These are phyloP conservation scores for Erysimum pusillum DNA, from an alignment of 441 rosid genomes.

Conservation along the genomic window DNA sequence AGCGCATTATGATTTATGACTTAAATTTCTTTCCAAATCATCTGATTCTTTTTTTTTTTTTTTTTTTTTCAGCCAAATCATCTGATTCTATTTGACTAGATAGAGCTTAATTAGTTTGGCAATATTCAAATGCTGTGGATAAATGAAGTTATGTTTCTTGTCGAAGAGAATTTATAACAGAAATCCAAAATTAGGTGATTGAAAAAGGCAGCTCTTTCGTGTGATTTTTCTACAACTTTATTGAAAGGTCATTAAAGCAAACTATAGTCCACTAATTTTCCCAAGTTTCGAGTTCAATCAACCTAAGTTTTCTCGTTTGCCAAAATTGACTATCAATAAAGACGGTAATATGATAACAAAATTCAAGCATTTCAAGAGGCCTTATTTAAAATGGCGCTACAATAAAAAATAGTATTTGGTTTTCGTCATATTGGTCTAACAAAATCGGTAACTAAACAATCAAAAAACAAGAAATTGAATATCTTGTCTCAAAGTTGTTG, in stretches of 20 bases:
- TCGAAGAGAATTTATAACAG: neutral
- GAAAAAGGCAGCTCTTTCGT: neutral
- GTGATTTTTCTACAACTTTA: neutral
- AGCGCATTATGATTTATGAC: neutral
- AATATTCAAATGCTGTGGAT: neutral
- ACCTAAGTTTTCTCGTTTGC: neutral
- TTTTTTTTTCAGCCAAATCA: too few species aligned
- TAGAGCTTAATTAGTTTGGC: neutral
- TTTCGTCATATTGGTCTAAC: neutral
- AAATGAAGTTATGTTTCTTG: neutral
- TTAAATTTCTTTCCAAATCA: too few species aligned
- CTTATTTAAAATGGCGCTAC: neutral
- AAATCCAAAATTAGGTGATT: neutral
- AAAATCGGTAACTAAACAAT: neutral
- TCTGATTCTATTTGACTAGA: neutral
- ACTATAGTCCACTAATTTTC: neutral
- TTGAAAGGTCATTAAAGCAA: neutral
- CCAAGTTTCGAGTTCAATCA: neutral
- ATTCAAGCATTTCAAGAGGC: neutral
- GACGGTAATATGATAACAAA: neutral
- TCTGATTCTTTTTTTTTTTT: too few species aligned
- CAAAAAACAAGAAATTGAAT: neutral
- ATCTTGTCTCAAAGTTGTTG: neutral
- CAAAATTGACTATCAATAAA: neutral
- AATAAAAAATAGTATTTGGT: too few species aligned